Percentiles rank a stretch among this genome's conserved stretches.
Conservation (phyloP, 108 stramenopile species). For the Nitzschia sp. region DNA sequence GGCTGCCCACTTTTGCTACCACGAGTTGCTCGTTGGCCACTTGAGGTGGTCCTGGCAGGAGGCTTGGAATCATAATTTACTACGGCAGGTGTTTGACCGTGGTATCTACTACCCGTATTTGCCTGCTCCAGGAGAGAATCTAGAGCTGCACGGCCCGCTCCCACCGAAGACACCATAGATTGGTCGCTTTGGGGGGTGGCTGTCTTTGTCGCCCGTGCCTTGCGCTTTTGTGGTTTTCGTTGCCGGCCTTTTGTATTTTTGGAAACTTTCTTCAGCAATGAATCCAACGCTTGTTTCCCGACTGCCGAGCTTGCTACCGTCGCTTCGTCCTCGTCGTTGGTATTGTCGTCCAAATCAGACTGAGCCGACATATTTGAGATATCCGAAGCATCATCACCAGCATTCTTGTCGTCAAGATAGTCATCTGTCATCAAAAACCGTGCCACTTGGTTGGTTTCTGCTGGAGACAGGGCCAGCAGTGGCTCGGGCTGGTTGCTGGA, state of each 20-base stretch:
- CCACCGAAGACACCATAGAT: constrained; percentile 10
- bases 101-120: neutral
- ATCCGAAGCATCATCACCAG: constrained; percentile 12
- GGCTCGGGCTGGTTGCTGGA: neutral
- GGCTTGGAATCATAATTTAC: too few relatives aligned
- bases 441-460: constrained; percentile 1
- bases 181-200: neutral
- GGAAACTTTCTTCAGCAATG: constrained; percentile 7
- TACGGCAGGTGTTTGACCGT: too few relatives aligned
- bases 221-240: neutral
- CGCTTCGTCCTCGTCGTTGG: constrained; percentile 15
- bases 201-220: too few relatives aligned
- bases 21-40: neutral
- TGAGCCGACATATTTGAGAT: constrained; percentile 19
- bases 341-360: constrained; percentile 8
- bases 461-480: neutral
- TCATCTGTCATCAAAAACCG: constrained; percentile 18
- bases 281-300: constrained; percentile 26
- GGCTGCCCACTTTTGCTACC: neutral
- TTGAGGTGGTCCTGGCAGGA: neutral
- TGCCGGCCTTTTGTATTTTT: neutral
- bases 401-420: neutral
- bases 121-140: constrained; percentile 4
- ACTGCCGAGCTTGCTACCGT: constrained; percentile 31
- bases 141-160: constrained; percentile 8